A percentile compares a stretch with the other conserved stretches of the same genome.
Conservation (phyloP, 257 asterid species). For the Ajuga chamaepitys region DNA sequence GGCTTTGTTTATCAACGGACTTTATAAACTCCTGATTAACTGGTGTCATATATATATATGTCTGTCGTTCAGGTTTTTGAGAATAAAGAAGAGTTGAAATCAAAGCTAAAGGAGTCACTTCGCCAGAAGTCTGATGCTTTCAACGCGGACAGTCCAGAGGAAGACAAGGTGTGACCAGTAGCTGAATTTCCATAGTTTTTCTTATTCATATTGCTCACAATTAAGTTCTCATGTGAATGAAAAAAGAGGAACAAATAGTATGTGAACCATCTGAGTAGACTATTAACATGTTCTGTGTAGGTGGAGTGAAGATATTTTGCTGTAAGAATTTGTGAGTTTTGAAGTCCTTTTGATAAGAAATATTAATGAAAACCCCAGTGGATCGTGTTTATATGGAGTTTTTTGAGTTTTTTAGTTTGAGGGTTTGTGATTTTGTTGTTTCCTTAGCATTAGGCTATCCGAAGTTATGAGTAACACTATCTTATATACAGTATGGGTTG, state of each 20-base stretch:
- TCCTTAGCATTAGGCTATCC: neutral
- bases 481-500: neutral
- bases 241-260: neutral
- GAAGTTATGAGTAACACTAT: neutral
- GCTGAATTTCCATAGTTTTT: neutral
- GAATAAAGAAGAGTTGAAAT: constrained; percentile 76
- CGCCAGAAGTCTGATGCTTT: constrained; percentile 81
- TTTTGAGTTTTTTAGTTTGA: neutral
- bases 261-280: neutral
- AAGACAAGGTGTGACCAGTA: constrained; percentile 62
- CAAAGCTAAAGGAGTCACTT: constrained; percentile 65
- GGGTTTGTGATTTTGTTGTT: neutral
- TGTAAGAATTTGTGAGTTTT: neutral
- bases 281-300: neutral
- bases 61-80: constrained; percentile 39
- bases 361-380: neutral
- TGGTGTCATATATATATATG: neutral
- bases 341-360: neutral
- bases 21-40: neutral
- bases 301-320: neutral
- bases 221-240: neutral
- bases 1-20: neutral
- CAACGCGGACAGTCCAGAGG: constrained; percentile 62
- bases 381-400: neutral
- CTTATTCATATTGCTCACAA: neutral